Evolutionary conservation across 768 basidiomycete species (phyloP), one percentile per base, ranked within the genome.

Genomic region (Lentinula raphanica): DNA sequence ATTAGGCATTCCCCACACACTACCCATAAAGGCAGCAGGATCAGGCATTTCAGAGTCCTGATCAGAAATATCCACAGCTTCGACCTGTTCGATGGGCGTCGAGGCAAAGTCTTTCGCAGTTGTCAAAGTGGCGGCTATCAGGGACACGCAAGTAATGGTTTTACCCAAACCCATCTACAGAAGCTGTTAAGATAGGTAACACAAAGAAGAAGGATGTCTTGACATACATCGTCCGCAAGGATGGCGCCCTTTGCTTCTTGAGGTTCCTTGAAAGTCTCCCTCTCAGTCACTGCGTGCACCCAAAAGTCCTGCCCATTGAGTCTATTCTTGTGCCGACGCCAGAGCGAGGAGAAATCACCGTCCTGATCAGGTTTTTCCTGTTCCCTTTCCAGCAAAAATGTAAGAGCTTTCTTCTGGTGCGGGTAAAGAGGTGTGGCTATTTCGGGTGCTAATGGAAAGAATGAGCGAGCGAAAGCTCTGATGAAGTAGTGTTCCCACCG

Each of bases 401-500:
- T 94, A 19, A 99, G 79, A 23, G 96, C 97, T 71, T 96, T 96
- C 74, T 94, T 96, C 74, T 99, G 97, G 77, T 99, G 97, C 19
- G 96, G 93, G 73, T 98, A 99, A 7, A 99, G 77, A 48, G 74
- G 79, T 21, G 97, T 97, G 36, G 87, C 88, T 55, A 99, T 84
- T 65, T 89, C 85, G 54, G 77, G 66, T 50, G 74, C 88, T 90
- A 31, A 25, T 45, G 7, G 25, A 28, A 40, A 55, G 57, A 60
- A 19, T 46, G 54, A 49, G 28, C 59, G 57, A 66, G 61, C 39
- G 45, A 53, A 63, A 53, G 60, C 58, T 54, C 15, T 31, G 3
- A 58, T 29, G 25, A 23, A 17, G 54, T 25, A 54, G n/a, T 49
- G 44, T 23, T 77, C 87, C 67, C 69, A 96, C 94, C 76, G 54